Base-by-base conservation (phyloP, 1,284 basidiomycete genomes). In the Paramarasmius palmivorus region DNA sequence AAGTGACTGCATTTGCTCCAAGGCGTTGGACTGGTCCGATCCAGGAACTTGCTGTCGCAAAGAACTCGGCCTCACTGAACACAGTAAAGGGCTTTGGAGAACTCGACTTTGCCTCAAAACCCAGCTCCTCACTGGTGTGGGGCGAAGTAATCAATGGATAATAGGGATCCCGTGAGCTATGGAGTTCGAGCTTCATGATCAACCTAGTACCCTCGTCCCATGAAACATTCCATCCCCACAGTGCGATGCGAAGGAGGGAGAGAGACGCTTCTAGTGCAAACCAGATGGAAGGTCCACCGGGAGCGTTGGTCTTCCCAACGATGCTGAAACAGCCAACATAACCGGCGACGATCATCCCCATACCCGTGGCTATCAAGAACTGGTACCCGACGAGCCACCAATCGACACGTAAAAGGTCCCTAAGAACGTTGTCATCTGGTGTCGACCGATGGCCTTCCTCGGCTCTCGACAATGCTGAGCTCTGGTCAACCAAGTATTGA, bases 261-360 rank as follows among this genome's bases (percentile, higher is more conserved):
- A 49, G 35, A 1, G 10, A 6, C 4, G 48, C 12, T 26, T 37
- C 34, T 12, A 49, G 9, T 6, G 29, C 35, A 17, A 49, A 37
- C 48, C 48, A 49, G 22, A 37, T 7, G 10, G 19, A 37, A 2
- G 48, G 39, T 9, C 17, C 35, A 49, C 23, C 23, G 7, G 36
- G 20, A 7, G 36, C 17, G n/a, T 49, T 26, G 4, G 48, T 37
- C n/a, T 38, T 5, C 17, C 36, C 42, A 10, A 56, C 50, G 36
- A 56, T 40, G 4, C 42, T 29, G 34, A 52, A 56, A 23, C 54
- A 56, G 4, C 54, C 54, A 14, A 56, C 17, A 15, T 56, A 56
- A 10, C 54, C 50, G n/a, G 47, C 39, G 4, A 47, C 15, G 19
- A 32, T 49, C 42, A 47, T 49, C 6, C 12, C 2, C n/a, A 52